phyloP scores from a whole-genome alignment of 179 eudicot species.

The Nepenthes alata region DNA sequence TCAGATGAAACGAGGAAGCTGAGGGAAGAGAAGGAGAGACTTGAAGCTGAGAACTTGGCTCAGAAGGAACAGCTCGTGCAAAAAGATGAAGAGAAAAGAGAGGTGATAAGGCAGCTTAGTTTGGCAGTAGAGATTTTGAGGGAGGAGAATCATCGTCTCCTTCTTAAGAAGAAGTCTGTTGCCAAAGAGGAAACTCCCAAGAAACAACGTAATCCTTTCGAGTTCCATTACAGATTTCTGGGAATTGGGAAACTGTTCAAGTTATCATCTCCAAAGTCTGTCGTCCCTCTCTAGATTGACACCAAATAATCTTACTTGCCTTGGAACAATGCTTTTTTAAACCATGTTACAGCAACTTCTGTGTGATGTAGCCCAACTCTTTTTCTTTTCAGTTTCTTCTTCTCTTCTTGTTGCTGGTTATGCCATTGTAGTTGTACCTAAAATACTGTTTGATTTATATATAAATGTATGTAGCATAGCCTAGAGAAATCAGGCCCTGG shows the following conservation, averaged over 20 bases:
- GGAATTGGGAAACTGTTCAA: conserved; percentile 32
- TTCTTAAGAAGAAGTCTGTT: conserved; percentile 33
- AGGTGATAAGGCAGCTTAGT: conserved; percentile 84
- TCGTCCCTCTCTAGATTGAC: conserved; percentile 22
- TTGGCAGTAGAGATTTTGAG: conserved; percentile 50
- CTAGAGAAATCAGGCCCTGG: too few species aligned
- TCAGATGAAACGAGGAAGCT: conserved; percentile 21
- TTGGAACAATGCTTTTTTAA: background rate
- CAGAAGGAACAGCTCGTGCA: conserved; percentile 20
- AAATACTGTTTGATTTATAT: too few species aligned
- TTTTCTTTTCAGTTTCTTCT: too few species aligned
- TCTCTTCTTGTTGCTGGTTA: too few species aligned
- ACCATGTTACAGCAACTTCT: too few species aligned
- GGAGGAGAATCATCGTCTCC: conserved; percentile 37
- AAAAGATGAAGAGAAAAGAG: conserved; percentile 60
- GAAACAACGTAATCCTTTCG: conserved; percentile 19
- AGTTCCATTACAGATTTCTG: conserved; percentile 19
- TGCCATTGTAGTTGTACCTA: too few species aligned
- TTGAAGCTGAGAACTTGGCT: conserved; percentile 29
- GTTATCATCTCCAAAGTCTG: conserved; percentile 16
- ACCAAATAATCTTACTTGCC: background rate
- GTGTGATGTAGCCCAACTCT: too few species aligned
- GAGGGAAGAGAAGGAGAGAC: conserved; percentile 31
- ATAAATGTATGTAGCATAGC: too few species aligned
- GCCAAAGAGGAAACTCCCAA: conserved; percentile 19